Conservation (phyloP, 257 asterid genomes). For the Capsicum rhomboideum region DNA sequence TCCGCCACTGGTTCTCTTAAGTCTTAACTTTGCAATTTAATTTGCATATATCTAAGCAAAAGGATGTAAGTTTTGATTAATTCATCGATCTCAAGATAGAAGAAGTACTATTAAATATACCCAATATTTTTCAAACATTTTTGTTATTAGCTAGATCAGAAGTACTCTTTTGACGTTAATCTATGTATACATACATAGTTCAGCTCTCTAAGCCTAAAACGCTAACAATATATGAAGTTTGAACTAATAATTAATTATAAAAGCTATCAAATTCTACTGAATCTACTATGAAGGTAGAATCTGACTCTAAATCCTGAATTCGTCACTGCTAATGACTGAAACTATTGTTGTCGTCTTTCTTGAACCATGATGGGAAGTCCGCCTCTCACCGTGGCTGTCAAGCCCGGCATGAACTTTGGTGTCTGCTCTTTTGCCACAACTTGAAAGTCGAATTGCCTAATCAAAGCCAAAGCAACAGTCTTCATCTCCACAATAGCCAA, state of each 20-base stretch:
- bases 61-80: background rate
- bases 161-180: background rate
- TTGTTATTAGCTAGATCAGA: no score
- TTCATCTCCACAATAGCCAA: slow-evolving; percentile 42
- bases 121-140: background rate
- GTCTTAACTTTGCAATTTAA: background rate
- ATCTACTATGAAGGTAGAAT: background rate
- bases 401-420: slow-evolving; percentile 35
- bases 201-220: background rate
- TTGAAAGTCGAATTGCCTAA: slow-evolving; percentile 33
- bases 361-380: slow-evolving; percentile 36
- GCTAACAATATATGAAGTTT: background rate
- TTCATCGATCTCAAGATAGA: background rate
- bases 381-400: slow-evolving; percentile 43
- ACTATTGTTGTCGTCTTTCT: slow-evolving; percentile 10
- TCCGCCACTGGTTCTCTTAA: background rate
- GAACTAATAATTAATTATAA: background rate
- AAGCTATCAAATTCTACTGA: background rate
- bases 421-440: background rate
- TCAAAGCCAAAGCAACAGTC: slow-evolving; percentile 35
- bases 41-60: background rate
- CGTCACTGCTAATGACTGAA: background rate
- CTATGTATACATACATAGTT: background rate
- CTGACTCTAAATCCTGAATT: background rate
- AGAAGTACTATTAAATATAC: background rate